Evolutionary conservation across 2,329 filamentous ascomycete genomes (phyloP).

Genomic region (Talaromyces sp.): DNA sequence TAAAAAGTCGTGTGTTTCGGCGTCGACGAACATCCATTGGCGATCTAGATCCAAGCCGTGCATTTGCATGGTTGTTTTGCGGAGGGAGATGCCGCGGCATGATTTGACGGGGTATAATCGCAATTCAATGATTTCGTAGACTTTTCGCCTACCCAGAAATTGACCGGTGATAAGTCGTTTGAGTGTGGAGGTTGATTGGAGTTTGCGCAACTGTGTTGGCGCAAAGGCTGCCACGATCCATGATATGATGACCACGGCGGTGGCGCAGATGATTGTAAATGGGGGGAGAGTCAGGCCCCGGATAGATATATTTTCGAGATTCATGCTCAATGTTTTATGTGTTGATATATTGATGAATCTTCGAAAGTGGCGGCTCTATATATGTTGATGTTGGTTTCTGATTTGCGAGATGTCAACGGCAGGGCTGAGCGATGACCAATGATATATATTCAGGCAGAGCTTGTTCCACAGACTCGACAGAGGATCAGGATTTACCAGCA

Average conservation of each 20-base stretch:
- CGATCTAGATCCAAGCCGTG: conserved; percentile 63
- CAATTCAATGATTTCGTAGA: conserved; percentile 40
- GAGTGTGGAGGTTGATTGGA: not conserved
- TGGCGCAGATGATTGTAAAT: not conserved
- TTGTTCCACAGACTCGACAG: too few relatives aligned
- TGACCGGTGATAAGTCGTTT: not conserved
- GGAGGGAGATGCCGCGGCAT: conserved; percentile 60
- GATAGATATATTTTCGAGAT: not conserved
- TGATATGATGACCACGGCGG: conserved; percentile 10
- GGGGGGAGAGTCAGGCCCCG: not conserved
- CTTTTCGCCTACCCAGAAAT: not conserved
- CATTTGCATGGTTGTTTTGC: conserved; percentile 52
- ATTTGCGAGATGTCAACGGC: not conserved
- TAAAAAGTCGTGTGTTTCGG: conserved; percentile 55
- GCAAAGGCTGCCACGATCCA: conserved; percentile 9
- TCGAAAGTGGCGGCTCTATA: not conserved
- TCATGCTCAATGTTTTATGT: not conserved
- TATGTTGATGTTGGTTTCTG: not conserved
- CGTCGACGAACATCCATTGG: conserved; percentile 65
- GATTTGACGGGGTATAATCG: conserved; percentile 66
- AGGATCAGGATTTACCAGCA: not conserved
- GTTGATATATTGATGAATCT: not conserved
- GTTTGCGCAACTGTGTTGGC: conserved; percentile 12
- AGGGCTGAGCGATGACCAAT: not conserved
- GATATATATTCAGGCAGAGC: not conserved